A percentile compares a stretch with the other conserved stretches of the same genome.
These are phyloP conservation scores for Spiromastix sp. DNA, from an alignment of 2,329 filamentous ascomycete genomes.

Conservation along the genomic window DNA sequence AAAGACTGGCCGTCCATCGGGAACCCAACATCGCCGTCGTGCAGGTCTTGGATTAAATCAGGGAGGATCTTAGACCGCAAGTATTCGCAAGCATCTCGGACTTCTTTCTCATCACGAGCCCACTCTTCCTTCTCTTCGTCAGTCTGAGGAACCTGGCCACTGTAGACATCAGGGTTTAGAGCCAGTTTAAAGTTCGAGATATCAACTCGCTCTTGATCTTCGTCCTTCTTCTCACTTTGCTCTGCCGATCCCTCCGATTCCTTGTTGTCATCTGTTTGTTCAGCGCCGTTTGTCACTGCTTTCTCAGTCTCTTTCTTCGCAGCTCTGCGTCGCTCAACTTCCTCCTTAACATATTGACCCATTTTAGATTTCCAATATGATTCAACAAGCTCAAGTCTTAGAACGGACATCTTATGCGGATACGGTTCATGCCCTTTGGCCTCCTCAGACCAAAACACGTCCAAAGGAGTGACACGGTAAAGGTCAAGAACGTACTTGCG, in stretches of 20 bases:
- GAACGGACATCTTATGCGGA: constrained; percentile 90
- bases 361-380: constrained; percentile 75
- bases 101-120: constrained; percentile 75
- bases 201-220: constrained; percentile 62
- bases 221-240: constrained; percentile 33
- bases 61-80: constrained; percentile 70
- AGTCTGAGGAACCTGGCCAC: constrained; percentile 80
- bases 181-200: constrained; percentile 78
- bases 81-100: constrained; percentile 72
- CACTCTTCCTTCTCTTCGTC: constrained; percentile 80
- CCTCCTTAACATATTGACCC: constrained; percentile 74
- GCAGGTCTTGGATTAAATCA: constrained; percentile 74
- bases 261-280: constrained; percentile 7
- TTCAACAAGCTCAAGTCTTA: constrained; percentile 84
- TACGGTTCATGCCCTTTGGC: constrained; percentile 54
- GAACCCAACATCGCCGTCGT: constrained; percentile 89
- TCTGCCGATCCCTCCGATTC: constrained; percentile 29
- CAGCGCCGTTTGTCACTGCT: constrained; percentile 18
- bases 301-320: constrained; percentile 27
- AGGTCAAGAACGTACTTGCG: constrained; percentile 96
- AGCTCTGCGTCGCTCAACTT: constrained; percentile 55
- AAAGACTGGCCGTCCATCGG: constrained; percentile 97
- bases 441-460: constrained; percentile 84
- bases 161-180: constrained; percentile 92
- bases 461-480: constrained; percentile 86